Conservation (phyloP, 208 protist genomes). For the Crithidia expoeki region DNA sequence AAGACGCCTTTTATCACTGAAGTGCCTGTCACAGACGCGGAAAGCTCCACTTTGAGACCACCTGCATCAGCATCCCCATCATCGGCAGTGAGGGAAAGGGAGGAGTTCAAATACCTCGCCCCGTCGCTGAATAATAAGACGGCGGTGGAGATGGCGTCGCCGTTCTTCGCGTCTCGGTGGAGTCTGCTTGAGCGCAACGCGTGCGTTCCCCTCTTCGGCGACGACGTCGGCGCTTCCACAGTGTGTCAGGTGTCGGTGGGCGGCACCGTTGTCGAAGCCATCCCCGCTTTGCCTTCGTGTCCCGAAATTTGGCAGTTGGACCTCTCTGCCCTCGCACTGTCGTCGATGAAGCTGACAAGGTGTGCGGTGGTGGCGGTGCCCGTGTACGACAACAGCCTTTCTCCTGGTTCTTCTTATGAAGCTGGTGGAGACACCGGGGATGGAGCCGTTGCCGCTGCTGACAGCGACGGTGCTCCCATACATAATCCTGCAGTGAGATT, state of each 20-base stretch:
- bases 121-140: background rate
- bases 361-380: slow-evolving; percentile 23
- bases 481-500: slow-evolving; percentile 2
- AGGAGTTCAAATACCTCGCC: background rate
- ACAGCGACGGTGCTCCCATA: background rate
- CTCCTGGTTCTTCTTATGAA: background rate
- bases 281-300: slow-evolving; percentile 2
- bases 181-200: slow-evolving; percentile 32
- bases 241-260: slow-evolving; percentile 16
- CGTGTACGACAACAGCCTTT: background rate
- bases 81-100: no score
- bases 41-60: background rate
- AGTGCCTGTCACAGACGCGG: background rate
- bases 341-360: slow-evolving; percentile 13
- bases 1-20: slow-evolving; percentile 29
- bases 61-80: background rate
- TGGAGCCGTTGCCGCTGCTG: background rate
- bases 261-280: slow-evolving; percentile 11
- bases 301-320: slow-evolving; percentile 14
- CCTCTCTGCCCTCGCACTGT: slow-evolving; percentile 16
- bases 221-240: background rate
- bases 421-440: background rate
- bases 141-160: slow-evolving; percentile 16
- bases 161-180: slow-evolving; percentile 27
- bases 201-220: slow-evolving; percentile 28